These are phyloP conservation scores for Pseudocercospora pini-densiflorae DNA, from an alignment of 2,329 filamentous ascomycete species.

Conservation along the genomic window DNA sequence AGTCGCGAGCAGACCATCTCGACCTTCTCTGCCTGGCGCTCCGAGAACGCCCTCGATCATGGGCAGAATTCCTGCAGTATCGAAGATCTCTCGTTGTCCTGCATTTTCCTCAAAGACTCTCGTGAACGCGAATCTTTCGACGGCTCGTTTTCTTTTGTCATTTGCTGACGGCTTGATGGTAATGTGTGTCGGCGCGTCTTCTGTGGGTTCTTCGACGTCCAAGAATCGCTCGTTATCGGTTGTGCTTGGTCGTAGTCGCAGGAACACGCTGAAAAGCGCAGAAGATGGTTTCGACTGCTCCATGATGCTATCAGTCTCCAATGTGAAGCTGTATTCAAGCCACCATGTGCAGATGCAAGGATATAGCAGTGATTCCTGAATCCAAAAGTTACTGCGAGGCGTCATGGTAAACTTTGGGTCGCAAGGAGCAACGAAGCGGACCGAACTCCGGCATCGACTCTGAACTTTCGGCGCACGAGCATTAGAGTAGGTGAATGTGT, in stretches of 20 bases:
- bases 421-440: constrained; percentile 17
- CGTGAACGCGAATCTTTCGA: constrained; percentile 95
- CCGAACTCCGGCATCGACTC: neutral
- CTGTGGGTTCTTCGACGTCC: constrained; percentile 65
- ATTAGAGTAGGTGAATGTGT: neutral
- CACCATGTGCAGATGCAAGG: constrained; percentile 21
- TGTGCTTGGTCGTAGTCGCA: constrained; percentile 68
- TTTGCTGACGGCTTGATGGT: constrained; percentile 69
- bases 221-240: constrained; percentile 70
- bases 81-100: constrained; percentile 83
- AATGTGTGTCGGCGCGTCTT: constrained; percentile 53
- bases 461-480: constrained; percentile 4
- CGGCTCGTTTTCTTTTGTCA: constrained; percentile 80
- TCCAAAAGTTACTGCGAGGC: neutral
- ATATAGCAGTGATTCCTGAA: constrained; percentile 3
- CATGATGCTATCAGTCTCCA: constrained; percentile 23
- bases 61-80: constrained; percentile 73
- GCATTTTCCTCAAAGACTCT: constrained; percentile 88
- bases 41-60: constrained; percentile 83
- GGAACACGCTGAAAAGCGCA: constrained; percentile 84
- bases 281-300: constrained; percentile 31
- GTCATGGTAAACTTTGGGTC: neutral
- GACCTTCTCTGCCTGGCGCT: constrained; percentile 72
- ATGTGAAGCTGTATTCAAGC: constrained; percentile 9
- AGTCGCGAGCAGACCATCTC: constrained; percentile 88